Evolutionary conservation across 441 rosid species (phyloP).

Genomic region (Euphorbia corollata): DNA sequence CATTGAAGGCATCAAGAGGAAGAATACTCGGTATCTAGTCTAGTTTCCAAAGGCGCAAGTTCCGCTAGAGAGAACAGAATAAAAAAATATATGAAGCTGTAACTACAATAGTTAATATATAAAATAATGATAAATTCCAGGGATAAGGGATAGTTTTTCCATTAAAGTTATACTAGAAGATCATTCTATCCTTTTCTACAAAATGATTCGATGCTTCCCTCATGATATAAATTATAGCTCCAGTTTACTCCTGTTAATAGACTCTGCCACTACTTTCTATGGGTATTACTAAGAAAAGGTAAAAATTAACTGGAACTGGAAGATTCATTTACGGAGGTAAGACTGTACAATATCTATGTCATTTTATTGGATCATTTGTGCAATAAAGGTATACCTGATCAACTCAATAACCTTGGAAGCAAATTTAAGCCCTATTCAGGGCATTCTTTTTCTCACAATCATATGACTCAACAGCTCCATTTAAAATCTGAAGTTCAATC

Average conservation of each 20-base stretch:
- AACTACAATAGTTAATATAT: too few relatives aligned
- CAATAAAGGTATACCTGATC: not conserved
- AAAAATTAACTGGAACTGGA: not conserved
- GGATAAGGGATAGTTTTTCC: not conserved
- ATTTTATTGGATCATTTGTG: not conserved
- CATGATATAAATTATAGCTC: not conserved
- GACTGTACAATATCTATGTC: not conserved
- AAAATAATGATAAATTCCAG: too few relatives aligned
- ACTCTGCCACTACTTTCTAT: not conserved
- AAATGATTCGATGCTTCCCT: not conserved
- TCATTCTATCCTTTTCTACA: not conserved
- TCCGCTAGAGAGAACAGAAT: too few relatives aligned
- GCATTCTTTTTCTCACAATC: not conserved
- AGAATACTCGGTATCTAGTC: not conserved
- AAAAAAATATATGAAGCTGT: too few relatives aligned
- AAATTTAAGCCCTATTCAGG: not conserved
- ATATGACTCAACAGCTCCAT: not conserved
- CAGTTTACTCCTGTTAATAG: not conserved
- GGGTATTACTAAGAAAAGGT: not conserved
- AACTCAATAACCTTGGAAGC: not conserved
- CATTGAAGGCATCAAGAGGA: not conserved
- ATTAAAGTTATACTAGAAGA: not conserved
- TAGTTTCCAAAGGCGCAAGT: too few relatives aligned
- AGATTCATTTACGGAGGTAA: not conserved
- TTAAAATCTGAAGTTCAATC: not conserved